phyloP scores from a whole-genome alignment of 148 eudicot genomes.

The Silene latifolia region DNA sequence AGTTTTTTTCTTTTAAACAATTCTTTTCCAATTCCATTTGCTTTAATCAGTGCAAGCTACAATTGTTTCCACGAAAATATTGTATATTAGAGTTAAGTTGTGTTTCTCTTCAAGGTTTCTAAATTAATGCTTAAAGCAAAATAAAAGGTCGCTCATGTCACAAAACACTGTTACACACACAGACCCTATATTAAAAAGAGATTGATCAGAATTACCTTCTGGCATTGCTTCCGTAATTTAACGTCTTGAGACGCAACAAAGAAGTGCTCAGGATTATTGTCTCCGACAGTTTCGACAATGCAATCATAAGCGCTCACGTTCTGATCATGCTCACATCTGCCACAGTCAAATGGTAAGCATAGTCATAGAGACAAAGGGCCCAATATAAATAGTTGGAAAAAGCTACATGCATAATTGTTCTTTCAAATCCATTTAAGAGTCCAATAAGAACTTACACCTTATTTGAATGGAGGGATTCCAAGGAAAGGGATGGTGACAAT shows the following conservation, averaged over 20 bases:
- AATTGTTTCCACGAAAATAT: too few species aligned
- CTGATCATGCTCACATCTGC: conserved; percentile 87
- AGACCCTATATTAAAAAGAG: neutral
- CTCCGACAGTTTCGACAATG: conserved; percentile 61
- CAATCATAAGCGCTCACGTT: conserved; percentile 74
- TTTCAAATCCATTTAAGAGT: neutral
- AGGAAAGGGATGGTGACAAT: too few species aligned
- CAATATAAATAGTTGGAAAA: neutral
- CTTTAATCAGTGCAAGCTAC: too few species aligned
- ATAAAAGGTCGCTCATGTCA: neutral
- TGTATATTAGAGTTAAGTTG: neutral
- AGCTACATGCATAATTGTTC: neutral
- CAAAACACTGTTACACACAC: neutral
- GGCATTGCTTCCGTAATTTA: conserved; percentile 56
- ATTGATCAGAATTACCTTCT: conserved; percentile 39
- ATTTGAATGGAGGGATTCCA: too few species aligned
- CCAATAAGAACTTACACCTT: neutral
- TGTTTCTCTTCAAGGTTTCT: neutral
- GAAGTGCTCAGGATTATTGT: conserved; percentile 76
- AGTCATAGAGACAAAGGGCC: neutral
- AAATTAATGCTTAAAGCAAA: neutral
- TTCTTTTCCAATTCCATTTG: too few species aligned
- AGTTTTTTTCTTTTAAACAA: too few species aligned
- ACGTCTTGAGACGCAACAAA: conserved; percentile 85
- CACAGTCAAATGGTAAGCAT: conserved; percentile 11